Evolutionary conservation across 192 early-diverging fungal species (phyloP), one percentile per base, ranked within the genome.

Genomic region (Pilobolus umbonatus): DNA sequence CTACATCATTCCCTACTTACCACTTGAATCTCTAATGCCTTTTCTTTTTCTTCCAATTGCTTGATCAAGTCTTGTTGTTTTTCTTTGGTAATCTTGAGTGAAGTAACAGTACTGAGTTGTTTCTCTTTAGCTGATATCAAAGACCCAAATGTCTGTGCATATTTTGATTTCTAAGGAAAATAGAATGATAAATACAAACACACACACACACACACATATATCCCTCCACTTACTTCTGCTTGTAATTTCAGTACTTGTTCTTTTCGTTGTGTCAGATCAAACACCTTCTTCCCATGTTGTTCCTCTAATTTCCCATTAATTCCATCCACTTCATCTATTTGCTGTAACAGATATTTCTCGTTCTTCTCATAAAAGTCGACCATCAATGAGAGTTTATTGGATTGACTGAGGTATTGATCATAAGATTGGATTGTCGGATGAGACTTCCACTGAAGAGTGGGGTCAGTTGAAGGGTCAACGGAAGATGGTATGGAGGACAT

Each of bases 51-150:
- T 63, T 96, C 89, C 9, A 90, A 63, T 26, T 76, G 79, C 34
- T 85, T 80, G 49, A 95, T 88, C 59, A 86, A 83, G 56, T 94
- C 93, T 64, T 88, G 71, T 67, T 94, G 93, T 74, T 89, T 88
- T 55, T 90, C 86, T 30, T 84, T 85, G 55, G 89, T 88, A 34
- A 69, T 68, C 55, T 87, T 87, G 60, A 91, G 74, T 1, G 87
- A 81, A 50, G 86, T 80, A 47, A 77, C 81, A 57, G 80, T 73
- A 57, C 86, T 78, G 21, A 80, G 73, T 43, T 79, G 72, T 19
- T 84, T 75, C 24, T 85, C 88, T 51, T 74, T 86, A 45, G 89
- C 81, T 67, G 88, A 86, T 38, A 80, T 77, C 21, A 93, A 63
- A 54, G 76, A 75, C 8, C 74, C 77, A 45, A 87, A 92, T 60